Conservation (phyloP, 352 stramenopile species). For the Globisporangium apiculatum region DNA sequence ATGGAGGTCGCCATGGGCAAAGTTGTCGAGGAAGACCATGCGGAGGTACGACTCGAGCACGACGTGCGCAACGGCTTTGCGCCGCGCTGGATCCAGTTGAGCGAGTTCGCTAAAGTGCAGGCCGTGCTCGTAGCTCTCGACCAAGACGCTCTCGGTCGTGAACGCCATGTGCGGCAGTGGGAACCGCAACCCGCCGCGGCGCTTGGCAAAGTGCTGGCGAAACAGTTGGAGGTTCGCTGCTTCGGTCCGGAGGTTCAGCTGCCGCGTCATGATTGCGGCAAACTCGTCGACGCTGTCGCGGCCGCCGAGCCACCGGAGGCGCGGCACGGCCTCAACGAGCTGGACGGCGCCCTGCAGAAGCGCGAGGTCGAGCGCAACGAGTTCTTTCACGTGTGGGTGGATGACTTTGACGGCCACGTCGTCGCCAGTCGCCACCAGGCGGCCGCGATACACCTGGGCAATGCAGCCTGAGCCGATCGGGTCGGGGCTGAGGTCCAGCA, state of each 20-base stretch:
- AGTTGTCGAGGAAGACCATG: constrained; percentile 97
- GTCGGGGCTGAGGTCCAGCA: constrained; percentile 43
- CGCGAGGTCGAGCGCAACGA: constrained; percentile 87
- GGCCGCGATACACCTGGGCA: constrained; percentile 91
- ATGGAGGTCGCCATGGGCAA: constrained; percentile 91
- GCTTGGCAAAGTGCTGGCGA: constrained; percentile 59
- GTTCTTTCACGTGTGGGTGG: constrained; percentile 84
- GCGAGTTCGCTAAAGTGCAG: constrained; percentile 68
- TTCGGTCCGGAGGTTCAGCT: constrained; percentile 91
- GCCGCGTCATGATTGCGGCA: constrained; percentile 75
- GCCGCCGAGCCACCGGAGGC: constrained; percentile 62
- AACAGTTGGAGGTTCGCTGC: constrained; percentile 84
- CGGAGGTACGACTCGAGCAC: constrained; percentile 86
- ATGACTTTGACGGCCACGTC: constrained; percentile 91
- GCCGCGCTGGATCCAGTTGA: constrained; percentile 34
- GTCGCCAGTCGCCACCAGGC: constrained; percentile 48
- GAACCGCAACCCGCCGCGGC: constrained; percentile 54
- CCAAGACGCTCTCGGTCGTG: constrained; percentile 80
- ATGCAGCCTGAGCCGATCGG: constrained; percentile 92
- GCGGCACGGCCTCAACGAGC: constrained; percentile 54
- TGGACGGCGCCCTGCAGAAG: constrained; percentile 57
- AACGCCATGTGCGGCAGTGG: constrained; percentile 60
- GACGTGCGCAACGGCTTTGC: constrained; percentile 61
- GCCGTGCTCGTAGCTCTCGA: constrained; percentile 88
- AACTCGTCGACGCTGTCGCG: constrained; percentile 85